Evolutionary conservation across 2,329 filamentous ascomycete genomes (phyloP).

Genomic region (Verticillium albo-atrum): DNA sequence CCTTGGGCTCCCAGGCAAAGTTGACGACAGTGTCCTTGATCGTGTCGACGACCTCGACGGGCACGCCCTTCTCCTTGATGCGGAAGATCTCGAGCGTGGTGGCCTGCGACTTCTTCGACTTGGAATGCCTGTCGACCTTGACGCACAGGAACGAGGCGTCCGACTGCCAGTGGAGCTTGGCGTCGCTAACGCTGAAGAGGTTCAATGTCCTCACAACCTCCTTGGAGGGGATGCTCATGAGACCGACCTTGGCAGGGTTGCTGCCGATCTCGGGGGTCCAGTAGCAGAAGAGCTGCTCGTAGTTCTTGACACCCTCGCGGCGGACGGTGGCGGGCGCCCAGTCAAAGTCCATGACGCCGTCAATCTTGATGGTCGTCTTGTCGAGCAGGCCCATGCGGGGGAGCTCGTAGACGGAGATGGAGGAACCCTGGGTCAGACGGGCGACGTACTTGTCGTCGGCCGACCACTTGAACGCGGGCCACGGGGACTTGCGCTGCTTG

Average conservation of each 20-base stretch:
- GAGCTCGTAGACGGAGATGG: constrained; percentile 87
- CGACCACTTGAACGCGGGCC: constrained; percentile 99
- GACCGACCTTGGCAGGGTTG: constrained; percentile 92
- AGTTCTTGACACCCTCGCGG: constrained; percentile 80
- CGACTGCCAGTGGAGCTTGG: constrained; percentile 98
- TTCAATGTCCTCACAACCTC: constrained; percentile 92
- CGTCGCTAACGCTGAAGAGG: constrained; percentile 95
- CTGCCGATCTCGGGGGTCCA: constrained; percentile 98
- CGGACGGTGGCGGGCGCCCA: constrained; percentile 84
- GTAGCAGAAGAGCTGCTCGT: constrained; percentile 96
- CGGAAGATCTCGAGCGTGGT: constrained; percentile 99
- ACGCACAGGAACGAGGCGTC: constrained; percentile 92
- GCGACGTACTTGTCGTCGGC: constrained; percentile 96
- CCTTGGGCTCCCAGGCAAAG: constrained; percentile 99
- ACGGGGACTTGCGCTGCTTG: constrained; percentile 86
- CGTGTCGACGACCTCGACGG: constrained; percentile 94
- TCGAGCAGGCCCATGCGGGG: constrained; percentile 86
- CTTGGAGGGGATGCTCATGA: constrained; percentile 96
- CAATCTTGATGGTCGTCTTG: constrained; percentile 91
- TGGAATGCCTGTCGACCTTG: constrained; percentile 97
- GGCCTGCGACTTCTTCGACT: constrained; percentile 96
- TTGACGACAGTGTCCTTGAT: constrained; percentile 99
- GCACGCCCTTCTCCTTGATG: constrained; percentile 93
- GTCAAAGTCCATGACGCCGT: constrained; percentile 95
- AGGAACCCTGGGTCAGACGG: constrained; percentile 79